Percentiles rank a stretch among this genome's conserved stretches.
Conservation (phyloP, 2,329 filamentous ascomycete species). For the Colletotrichum incanum region DNA sequence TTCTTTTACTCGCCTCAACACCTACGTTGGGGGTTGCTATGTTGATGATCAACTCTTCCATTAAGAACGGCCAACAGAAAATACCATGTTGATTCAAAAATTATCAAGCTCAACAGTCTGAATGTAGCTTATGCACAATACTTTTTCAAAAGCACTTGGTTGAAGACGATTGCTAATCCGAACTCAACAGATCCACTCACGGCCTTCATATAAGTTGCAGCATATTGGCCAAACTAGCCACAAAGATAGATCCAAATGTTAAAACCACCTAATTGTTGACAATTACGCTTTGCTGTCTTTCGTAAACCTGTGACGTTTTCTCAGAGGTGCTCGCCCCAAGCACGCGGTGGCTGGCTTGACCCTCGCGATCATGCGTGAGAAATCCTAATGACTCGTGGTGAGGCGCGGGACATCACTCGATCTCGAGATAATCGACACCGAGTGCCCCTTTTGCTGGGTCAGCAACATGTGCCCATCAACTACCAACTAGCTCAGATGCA, state of each 20-base stretch:
- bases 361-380: background rate
- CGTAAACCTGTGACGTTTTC: background rate
- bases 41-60: slow-evolving; percentile 42
- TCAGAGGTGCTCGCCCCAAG: background rate
- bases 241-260: background rate
- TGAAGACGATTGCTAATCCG: slow-evolving; percentile 1
- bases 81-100: slow-evolving; percentile 42
- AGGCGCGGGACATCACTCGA: background rate
- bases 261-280: no score
- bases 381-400: background rate
- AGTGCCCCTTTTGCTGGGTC: background rate
- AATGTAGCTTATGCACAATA: slow-evolving; percentile 17
- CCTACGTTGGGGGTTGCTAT: no score
- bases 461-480: background rate
- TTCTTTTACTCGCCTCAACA: background rate
- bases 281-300: background rate
- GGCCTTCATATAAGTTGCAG: no score
- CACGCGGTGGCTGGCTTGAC: no score
- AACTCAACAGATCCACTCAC: background rate
- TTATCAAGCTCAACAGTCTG: slow-evolving; percentile 46
- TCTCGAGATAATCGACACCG: background rate
- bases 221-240: background rate
- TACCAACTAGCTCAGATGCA: background rate
- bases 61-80: slow-evolving; percentile 45
- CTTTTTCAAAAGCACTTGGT: no score